Conservation (phyloP, 176 grass and related monocot species). For the Luzula sylvatica region DNA sequence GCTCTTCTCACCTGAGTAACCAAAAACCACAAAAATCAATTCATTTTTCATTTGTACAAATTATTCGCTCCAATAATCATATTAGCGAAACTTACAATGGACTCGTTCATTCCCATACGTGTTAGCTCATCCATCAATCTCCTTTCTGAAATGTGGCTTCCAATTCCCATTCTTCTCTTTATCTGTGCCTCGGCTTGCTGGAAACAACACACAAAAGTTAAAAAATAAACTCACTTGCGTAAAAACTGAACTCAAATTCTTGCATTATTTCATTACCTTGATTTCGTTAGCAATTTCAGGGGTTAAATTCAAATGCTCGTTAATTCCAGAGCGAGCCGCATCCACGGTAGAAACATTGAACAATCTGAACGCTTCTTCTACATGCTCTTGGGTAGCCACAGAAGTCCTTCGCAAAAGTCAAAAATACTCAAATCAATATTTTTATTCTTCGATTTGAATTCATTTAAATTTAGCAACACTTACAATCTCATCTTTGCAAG, state of each 20-base stretch:
- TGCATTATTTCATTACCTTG: slow-evolving; percentile 31
- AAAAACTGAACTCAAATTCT: background rate
- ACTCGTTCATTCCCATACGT: slow-evolving; percentile 92
- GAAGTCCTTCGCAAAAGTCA: slow-evolving; percentile 39
- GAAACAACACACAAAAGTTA: slow-evolving; percentile 1
- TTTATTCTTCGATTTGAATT: background rate
- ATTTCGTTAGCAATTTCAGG: slow-evolving; percentile 95
- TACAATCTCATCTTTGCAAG: slow-evolving; percentile 97
- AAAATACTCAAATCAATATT: background rate
- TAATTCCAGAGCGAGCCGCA: slow-evolving; percentile 90
- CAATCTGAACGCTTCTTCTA: slow-evolving; percentile 91
- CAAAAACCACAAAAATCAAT: background rate
- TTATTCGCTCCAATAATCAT: background rate
- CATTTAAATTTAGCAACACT: slow-evolving; percentile 22
- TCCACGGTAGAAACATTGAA: slow-evolving; percentile 89
- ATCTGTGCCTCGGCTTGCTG: slow-evolving; percentile 96
- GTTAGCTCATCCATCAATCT: slow-evolving; percentile 59
- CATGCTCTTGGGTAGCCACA: slow-evolving; percentile 88
- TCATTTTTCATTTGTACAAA: background rate
- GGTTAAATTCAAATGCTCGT: slow-evolving; percentile 86
- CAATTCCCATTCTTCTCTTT: slow-evolving; percentile 94
- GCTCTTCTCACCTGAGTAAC: slow-evolving; percentile 74
- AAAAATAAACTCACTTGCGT: background rate
- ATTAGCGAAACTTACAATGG: slow-evolving; percentile 43
- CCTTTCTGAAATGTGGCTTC: slow-evolving; percentile 85